phyloP scores from a whole-genome alignment of 1,284 basidiomycete species.

The Heterobasidion occidentale region DNA sequence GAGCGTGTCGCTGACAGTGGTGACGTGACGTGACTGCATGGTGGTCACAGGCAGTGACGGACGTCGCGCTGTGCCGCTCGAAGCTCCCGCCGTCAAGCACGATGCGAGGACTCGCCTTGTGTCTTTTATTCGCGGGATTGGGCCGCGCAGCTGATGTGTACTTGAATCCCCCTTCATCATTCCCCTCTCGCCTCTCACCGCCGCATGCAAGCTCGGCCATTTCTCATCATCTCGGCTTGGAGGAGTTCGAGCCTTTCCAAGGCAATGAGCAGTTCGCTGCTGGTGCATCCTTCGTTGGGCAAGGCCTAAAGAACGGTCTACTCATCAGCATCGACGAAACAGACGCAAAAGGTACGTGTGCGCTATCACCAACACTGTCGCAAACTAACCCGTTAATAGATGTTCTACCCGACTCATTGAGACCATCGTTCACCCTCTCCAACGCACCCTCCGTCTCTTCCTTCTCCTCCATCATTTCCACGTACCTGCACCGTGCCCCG shows the following conservation, averaged over 20 bases:
- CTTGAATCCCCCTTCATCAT: conserved; percentile 31
- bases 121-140: neutral
- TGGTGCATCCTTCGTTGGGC: conserved; percentile 45
- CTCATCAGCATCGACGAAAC: conserved; percentile 49
- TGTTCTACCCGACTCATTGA: conserved; percentile 38
- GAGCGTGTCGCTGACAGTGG: no score
- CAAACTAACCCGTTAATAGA: conserved; percentile 24
- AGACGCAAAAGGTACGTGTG: conserved; percentile 46
- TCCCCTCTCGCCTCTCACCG: conserved; percentile 33
- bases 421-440: conserved; percentile 35
- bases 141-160: conserved; percentile 37
- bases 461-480: conserved; percentile 43
- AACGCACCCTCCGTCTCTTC: conserved; percentile 21
- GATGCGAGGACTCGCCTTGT: conserved; percentile 8
- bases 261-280: conserved; percentile 22
- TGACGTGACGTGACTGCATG: no score
- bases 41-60: no score
- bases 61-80: no score
- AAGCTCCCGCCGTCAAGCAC: conserved; percentile 3
- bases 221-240: conserved; percentile 63
- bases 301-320: conserved; percentile 41
- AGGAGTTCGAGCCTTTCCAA: conserved; percentile 46
- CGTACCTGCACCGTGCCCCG: conserved; percentile 47
- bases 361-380: conserved; percentile 1
- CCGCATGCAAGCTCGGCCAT: conserved; percentile 51